Base-by-base conservation (phyloP, 2,329 filamentous ascomycete species). In the Leptographium radiaticola region DNA sequence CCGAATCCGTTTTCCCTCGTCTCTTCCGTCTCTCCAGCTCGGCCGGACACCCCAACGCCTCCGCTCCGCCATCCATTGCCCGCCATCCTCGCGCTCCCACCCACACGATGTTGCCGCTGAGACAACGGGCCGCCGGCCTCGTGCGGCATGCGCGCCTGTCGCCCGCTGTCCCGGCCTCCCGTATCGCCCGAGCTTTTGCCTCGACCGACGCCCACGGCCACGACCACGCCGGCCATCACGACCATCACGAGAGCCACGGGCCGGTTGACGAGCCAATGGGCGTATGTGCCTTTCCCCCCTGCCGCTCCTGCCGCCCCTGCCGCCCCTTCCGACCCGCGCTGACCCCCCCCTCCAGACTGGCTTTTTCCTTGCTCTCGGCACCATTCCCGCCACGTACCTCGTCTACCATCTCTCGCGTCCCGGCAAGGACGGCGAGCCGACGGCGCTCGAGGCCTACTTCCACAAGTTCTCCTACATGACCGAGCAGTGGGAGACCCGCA, bases 261-360 rank as follows among this genome's bases (percentile, higher is more conserved):
- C 69, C 73, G 59, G 64, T 62, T 55, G 70, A 73, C 63, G 79
- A 81, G 67, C 70, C 71, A 56, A 71, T 80, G 62, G 77, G 78
- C 61, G 79, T 81, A 79, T 56, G 77, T 71, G 11, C 11, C 25
- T 12, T 6, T 33, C 4, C 11, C 20, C 18, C 20, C 7, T 42
- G 2, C 5, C 9, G 38, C 36, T 16, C 34, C 12, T n/a, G 43
- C 15, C 9, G 38, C 36, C n/a, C 34, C 12, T n/a, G 43, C 15
- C 16, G 30, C n/a, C 25, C 20, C 11, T n/a, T 25, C 39, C n/a
- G 43, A 33, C 18, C 4, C 13, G 3, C 18, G 25, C 56, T 59
- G 46, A 59, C 52, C 30, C 12, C 18, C n/a, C 10, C 2, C 4
- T n/a, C 52, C 61, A 81, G 77, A 65, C 67, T 59, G 71, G 71